Base-by-base conservation (phyloP, 1,139 yeast genomes). In the Entelexis paramagnoliae region DNA sequence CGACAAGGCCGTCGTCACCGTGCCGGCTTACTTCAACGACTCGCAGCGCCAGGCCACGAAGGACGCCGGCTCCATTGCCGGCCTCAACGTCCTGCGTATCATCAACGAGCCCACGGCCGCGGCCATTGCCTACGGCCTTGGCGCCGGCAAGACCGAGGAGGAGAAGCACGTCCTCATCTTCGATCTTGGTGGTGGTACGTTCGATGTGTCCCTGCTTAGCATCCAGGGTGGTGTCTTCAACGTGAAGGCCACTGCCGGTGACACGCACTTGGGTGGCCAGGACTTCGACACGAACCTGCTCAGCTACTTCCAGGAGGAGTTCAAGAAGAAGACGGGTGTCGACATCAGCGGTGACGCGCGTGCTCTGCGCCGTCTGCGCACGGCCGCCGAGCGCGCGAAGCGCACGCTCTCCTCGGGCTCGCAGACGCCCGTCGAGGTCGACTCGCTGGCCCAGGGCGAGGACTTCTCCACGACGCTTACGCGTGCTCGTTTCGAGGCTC, bases 41-140 rank as follows among this genome's bases (percentile, higher is more conserved):
- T 85, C 95, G 67, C 96, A 87, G 78, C 85, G 96, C 78, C 95
- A 87, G 77, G 95, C 96, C 65, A 87, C 96, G 79, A 87, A 87
- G 80, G 95, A 87, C 74, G 96, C 96, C 66, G 96, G 96, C 81
- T 84, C 91, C 77, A 87, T 87, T 76, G 84, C 96, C 65, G 96
- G 96, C 71, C 81, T 87, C 71, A 85, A 87, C 81, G 96, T 87
- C 70, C 79, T 87, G 74, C 84, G 96, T 77, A 88, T 87, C 75
- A 87, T 87, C 70, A 87, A 87, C 83, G 96, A 87, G 79, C 96
- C 96, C 69, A 87, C 96, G 63, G 96, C 96, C 64, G 96, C 96
- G 68, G 96, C 96, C 67, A 86, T 87, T 78, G 96, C 96, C 70
- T 87, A 87, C 82, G 96, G 96, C 81, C 82, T 87, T 69, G 95